Evolutionary conservation across 2,329 filamentous ascomycete genomes (phyloP).

Genomic region (Lojkania enalia): DNA sequence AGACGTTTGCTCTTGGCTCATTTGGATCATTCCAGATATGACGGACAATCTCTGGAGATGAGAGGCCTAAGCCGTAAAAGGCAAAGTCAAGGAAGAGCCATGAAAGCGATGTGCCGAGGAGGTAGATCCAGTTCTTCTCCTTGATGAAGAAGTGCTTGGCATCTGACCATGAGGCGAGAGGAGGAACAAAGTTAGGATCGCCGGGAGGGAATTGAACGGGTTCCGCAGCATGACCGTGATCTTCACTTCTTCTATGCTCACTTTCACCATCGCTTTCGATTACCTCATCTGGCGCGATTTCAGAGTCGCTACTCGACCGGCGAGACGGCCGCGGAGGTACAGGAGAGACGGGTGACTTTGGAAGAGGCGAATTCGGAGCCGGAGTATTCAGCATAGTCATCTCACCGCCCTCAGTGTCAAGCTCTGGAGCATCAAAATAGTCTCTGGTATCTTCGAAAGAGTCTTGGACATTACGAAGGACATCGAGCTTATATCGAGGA

Average conservation of each 20-base stretch:
- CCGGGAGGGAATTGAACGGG: slow-evolving; percentile 22
- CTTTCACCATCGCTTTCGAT: slow-evolving; percentile 27
- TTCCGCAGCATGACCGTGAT: slow-evolving; percentile 14
- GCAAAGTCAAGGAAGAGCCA: slow-evolving; percentile 45
- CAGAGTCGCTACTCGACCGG: slow-evolving; percentile 26
- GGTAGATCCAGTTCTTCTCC: slow-evolving; percentile 43
- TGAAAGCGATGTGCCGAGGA: slow-evolving; percentile 40
- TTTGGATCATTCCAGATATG: slow-evolving; percentile 35
- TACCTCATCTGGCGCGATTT: slow-evolving; percentile 32
- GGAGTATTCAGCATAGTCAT: slow-evolving; percentile 30
- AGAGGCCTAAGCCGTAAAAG: slow-evolving; percentile 41
- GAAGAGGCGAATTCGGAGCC: background rate
- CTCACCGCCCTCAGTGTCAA: slow-evolving; percentile 28
- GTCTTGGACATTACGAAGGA: slow-evolving; percentile 39
- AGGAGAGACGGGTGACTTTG: no score
- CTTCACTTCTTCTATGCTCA: background rate
- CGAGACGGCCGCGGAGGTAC: slow-evolving; percentile 6
- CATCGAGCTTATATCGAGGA: slow-evolving; percentile 46
- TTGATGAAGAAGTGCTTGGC: slow-evolving; percentile 39
- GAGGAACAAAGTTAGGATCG: slow-evolving; percentile 53
- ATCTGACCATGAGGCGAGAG: slow-evolving; percentile 36
- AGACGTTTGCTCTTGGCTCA: slow-evolving; percentile 22
- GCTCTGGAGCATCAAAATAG: slow-evolving; percentile 33
- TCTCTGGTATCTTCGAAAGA: slow-evolving; percentile 40
- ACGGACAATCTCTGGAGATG: slow-evolving; percentile 40